These are phyloP conservation scores for Syzygium syzygioides DNA, from an alignment of 441 rosid genomes.

Conservation along the genomic window DNA sequence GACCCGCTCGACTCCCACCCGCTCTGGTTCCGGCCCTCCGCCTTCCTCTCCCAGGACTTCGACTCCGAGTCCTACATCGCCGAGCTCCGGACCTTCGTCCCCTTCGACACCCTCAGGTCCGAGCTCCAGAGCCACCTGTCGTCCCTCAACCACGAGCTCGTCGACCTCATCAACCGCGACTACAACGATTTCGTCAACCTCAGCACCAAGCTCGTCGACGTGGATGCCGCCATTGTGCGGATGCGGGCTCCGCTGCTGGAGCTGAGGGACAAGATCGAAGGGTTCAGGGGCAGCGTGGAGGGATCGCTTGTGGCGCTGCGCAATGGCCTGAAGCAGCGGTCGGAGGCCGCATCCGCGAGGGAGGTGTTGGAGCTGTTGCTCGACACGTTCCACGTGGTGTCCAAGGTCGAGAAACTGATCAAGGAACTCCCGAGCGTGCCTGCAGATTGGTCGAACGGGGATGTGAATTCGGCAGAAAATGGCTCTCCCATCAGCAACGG, in stretches of 20 bases:
- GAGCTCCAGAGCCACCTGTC: constrained; percentile 80
- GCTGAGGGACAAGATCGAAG: constrained; percentile 86
- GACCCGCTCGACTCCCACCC: constrained; percentile 87
- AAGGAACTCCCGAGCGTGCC: constrained; percentile 81
- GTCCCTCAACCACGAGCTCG: constrained; percentile 85
- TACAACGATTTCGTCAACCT: constrained; percentile 89
- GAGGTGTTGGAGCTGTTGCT: constrained; percentile 79
- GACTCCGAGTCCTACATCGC: constrained; percentile 87
- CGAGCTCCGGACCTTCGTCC: constrained; percentile 94
- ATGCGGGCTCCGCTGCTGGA: constrained; percentile 93
- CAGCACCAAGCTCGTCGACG: constrained; percentile 91
- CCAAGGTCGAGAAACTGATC: constrained; percentile 97
- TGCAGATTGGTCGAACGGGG: constrained; percentile 73
- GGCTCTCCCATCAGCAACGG: constrained; percentile 33
- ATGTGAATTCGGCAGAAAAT: constrained; percentile 35
- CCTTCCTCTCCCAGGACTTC: constrained; percentile 74
- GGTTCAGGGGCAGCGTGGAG: constrained; percentile 61
- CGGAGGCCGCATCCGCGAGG: constrained; percentile 85
- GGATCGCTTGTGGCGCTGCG: constrained; percentile 60
- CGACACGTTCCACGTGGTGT: constrained; percentile 88
- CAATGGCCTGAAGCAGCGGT: constrained; percentile 82
- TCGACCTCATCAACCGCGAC: constrained; percentile 95
- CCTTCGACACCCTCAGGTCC: constrained; percentile 87
- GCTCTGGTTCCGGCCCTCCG: constrained; percentile 85
- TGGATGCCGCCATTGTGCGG: constrained; percentile 78